A percentile compares a stretch with the other conserved stretches of the same genome.
These are phyloP conservation scores for Fusarium pilosicola DNA, from an alignment of 2,329 filamentous ascomycete genomes.

Conservation along the genomic window DNA sequence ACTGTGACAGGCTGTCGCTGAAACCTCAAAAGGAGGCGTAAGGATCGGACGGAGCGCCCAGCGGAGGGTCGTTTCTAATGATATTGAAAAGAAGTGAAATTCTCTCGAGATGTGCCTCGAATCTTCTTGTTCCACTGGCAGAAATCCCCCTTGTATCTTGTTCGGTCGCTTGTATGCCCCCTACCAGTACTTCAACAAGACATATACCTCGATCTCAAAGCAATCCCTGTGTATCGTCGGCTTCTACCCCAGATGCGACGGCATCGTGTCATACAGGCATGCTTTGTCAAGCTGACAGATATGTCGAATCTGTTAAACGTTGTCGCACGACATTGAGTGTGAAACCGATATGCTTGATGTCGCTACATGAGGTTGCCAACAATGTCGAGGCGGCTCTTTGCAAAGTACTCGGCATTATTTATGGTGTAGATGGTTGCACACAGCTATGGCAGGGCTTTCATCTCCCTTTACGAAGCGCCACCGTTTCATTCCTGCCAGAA, in stretches of 20 bases:
- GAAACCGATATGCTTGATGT: not conserved
- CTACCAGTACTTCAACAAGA: conserved; percentile 6
- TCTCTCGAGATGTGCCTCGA: not conserved
- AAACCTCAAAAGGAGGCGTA: not conserved
- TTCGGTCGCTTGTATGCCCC: conserved; percentile 14
- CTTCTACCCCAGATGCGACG: conserved; percentile 24
- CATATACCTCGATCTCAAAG: conserved; percentile 14
- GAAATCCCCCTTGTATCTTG: not conserved
- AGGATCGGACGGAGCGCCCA: not conserved
- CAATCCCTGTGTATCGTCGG: conserved; percentile 18
- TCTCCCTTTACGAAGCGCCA: not conserved
- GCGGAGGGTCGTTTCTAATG: not conserved
- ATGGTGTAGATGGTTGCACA: not conserved
- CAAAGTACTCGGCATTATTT: conserved; percentile 14
- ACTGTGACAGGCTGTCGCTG: not conserved
- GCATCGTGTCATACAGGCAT: conserved; percentile 5
- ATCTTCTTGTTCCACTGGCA: not conserved
- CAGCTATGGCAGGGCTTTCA: not conserved
- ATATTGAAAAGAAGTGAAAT: not conserved
- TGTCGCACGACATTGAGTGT: not conserved
- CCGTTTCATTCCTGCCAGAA: conserved; percentile 8
- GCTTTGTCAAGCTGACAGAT: conserved; percentile 38
- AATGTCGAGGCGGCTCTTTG: conserved; percentile 5
- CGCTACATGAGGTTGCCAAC: not conserved
- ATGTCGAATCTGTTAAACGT: conserved; percentile 8